phyloP scores from a whole-genome alignment of 2,329 filamentous ascomycete species.

The Monilinia fructigena region DNA sequence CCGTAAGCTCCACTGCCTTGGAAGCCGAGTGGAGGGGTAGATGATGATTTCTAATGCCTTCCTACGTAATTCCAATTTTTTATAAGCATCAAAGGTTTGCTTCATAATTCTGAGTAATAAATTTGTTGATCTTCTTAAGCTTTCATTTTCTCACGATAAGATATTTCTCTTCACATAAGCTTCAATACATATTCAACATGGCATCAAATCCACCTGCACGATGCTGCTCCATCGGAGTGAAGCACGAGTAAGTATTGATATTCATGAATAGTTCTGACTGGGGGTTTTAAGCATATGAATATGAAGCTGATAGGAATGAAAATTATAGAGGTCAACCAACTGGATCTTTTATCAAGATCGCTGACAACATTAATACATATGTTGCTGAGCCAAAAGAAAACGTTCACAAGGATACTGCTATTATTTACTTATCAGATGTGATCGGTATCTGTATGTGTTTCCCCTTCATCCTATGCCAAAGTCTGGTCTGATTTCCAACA shows the following conservation, averaged over 20 bases:
- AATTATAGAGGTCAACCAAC: conserved; percentile 35
- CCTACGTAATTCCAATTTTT: background rate
- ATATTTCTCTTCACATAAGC: background rate
- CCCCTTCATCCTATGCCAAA: background rate
- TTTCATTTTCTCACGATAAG: background rate
- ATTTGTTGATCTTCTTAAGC: background rate
- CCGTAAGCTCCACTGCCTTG: background rate
- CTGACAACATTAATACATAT: conserved; percentile 37
- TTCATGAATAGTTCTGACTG: conserved; percentile 9
- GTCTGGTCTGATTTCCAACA: background rate
- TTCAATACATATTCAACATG: conserved; percentile 31
- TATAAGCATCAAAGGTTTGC: background rate
- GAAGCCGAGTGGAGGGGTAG: conserved; percentile 5
- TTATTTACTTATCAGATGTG: conserved; percentile 39
- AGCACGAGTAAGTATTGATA: conserved; percentile 36
- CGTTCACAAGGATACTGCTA: conserved; percentile 38
- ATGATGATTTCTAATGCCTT: background rate
- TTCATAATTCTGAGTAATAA: background rate
- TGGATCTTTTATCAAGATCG: conserved; percentile 37
- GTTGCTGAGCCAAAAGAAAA: conserved; percentile 36
- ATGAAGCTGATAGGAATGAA: background rate
- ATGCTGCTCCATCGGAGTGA: conserved; percentile 41
- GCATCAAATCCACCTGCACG: conserved; percentile 39
- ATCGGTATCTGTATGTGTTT: conserved; percentile 36
- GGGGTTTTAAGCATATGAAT: background rate